These are phyloP conservation scores for Clarireedia sp. DNA, from an alignment of 2,329 filamentous ascomycete species.

Conservation along the genomic window DNA sequence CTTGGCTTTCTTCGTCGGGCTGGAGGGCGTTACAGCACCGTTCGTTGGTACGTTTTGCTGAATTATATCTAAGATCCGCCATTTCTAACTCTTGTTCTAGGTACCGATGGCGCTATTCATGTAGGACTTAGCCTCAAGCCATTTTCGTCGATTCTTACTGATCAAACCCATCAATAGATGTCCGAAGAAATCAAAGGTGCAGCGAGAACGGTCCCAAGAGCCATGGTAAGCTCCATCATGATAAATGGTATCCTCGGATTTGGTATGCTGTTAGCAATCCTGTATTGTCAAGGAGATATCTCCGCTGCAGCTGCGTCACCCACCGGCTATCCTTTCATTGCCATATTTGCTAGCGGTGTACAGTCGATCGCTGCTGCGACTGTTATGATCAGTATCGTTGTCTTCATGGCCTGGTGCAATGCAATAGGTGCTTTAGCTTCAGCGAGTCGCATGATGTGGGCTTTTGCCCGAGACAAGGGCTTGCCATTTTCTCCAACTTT, in stretches of 20 bases:
- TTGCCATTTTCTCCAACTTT: slow-evolving; percentile 28
- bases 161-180: background rate
- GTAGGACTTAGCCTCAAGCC: background rate
- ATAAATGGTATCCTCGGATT: slow-evolving; percentile 41
- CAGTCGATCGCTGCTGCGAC: background rate
- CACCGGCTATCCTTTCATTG: slow-evolving; percentile 28
- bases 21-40: background rate
- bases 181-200: slow-evolving; percentile 40
- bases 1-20: background rate
- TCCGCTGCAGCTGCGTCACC: slow-evolving; percentile 16
- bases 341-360: background rate
- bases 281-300: slow-evolving; percentile 29
- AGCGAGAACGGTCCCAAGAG: slow-evolving; percentile 36
- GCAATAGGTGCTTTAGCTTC: slow-evolving; percentile 21
- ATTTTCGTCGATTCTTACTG: background rate
- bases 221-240: slow-evolving; percentile 38
- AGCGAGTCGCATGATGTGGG: slow-evolving; percentile 32
- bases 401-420: background rate
- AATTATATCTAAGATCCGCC: no score
- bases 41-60: no score
- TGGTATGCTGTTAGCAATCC: slow-evolving; percentile 27
- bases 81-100: background rate
- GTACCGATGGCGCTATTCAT: background rate
- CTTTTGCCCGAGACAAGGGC: slow-evolving; percentile 37
- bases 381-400: background rate